Base-by-base conservation (phyloP, 371 early-diverging fungal species). In the Nosema granulosis region DNA sequence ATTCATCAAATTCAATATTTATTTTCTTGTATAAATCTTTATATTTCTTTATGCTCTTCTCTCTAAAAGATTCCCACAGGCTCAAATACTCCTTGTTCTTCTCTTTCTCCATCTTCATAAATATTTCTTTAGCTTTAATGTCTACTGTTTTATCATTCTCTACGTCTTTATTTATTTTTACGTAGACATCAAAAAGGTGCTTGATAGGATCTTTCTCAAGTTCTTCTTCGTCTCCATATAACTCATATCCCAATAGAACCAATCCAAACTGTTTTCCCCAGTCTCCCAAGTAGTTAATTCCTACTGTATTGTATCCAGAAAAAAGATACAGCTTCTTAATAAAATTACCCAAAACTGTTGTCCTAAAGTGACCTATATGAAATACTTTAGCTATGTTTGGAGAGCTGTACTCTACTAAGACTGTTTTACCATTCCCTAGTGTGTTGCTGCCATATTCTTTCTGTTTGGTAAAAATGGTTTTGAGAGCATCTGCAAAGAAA, bases 311-410 rank as follows among this genome's bases (percentile, higher is more conserved):
- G 85, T 91, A 93, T 9, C 97, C 97, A 81, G 90, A 88, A 26
- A 91, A 91, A 72, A 88, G 87, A 84, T 91, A 88, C 12, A 92
- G 87, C 43, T 92, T 90, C 76, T 87, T 87, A 32, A 95, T 87
- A 87, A 95, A 95, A 83, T 92, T 93, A 38, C 99, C 99, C 73
- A 97, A 89, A 77, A 97, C 94, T 1, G 98, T 97, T 73, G 93
- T 92, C 63, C 99, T 89, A 84, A 97, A 87, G 85, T 99, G 99
- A 1, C 99, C 99, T 31, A 93, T 94, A 84, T 99, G 99, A 88
- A 97, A 96, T 24, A 94, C 94, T 87, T 97, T 99, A 66, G 99
- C 99, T 80, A 99, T 96, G 87, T 99, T 97, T 71, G 99, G 99
- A 72, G 92, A 92, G 70, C 90, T 90, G 82, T 91, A 99, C 76